Percentiles rank a stretch among this genome's conserved stretches.
These are phyloP conservation scores for Colletotrichum sp. DNA, from an alignment of 2,329 filamentous ascomycete genomes.

Conservation along the genomic window DNA sequence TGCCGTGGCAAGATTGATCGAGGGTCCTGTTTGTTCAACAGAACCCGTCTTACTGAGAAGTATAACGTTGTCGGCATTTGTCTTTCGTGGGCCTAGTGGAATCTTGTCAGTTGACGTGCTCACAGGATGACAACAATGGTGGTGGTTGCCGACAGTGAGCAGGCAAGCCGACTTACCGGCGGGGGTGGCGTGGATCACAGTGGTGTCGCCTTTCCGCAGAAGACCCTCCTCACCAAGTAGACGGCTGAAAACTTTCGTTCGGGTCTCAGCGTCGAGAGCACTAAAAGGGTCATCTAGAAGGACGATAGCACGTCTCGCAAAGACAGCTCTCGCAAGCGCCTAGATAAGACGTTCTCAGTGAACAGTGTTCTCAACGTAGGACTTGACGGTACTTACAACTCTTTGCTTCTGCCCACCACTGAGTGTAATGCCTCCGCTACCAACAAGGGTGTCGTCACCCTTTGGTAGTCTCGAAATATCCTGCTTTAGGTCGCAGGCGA, in stretches of 20 bases:
- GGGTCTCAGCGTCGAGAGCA: constrained; percentile 8
- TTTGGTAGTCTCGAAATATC: constrained; percentile 23
- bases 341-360: neutral
- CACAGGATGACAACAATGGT: neutral
- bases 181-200: constrained; percentile 4
- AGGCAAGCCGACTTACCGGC: neutral
- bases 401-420: constrained; percentile 28
- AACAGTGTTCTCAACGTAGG: fast-evolving
- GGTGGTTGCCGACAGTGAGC: neutral
- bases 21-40: neutral
- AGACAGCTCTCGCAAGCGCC: constrained; percentile 10
- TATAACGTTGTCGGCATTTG: neutral
- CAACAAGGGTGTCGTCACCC: constrained; percentile 10
- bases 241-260: constrained; percentile 17
- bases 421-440: constrained; percentile 21
- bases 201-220: constrained; percentile 21
- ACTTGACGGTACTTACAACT: constrained; percentile 12
- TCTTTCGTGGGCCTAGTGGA: neutral
- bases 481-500: constrained; percentile 17
- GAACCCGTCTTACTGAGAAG: neutral
- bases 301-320: neutral
- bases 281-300: constrained; percentile 14
- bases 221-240: constrained; percentile 22
- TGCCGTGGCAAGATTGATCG: neutral
- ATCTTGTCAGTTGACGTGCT: neutral